Evolutionary conservation across 345 rosid species (phyloP).

Genomic region (Eucalyptus sideroxylon): DNA sequence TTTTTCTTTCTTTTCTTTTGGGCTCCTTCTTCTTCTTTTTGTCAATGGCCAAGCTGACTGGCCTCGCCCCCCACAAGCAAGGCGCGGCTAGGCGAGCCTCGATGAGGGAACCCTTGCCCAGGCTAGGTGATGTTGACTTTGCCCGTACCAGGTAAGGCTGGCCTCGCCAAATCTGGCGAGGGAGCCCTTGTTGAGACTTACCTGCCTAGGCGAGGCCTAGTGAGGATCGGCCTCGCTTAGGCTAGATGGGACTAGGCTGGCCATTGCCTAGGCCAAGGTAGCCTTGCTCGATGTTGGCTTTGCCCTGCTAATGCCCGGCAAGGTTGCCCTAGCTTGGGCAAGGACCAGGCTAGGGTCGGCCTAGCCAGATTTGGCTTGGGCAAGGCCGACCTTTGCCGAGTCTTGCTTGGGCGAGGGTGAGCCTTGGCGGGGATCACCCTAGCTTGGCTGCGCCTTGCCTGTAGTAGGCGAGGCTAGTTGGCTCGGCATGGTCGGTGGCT

Average conservation of each 20-base stretch:
- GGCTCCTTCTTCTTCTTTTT: too few relatives aligned
- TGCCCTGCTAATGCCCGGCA: accelerated
- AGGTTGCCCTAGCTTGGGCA: accelerated
- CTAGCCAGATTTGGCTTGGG: too few relatives aligned
- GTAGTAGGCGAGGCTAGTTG: accelerated
- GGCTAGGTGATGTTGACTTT: too few relatives aligned
- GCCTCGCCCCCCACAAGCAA: too few relatives aligned
- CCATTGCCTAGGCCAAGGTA: too few relatives aligned
- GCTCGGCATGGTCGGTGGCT: accelerated
- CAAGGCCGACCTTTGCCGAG: too few relatives aligned
- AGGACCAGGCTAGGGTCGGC: too few relatives aligned
- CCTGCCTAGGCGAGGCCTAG: accelerated
- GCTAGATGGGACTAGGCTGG: too few relatives aligned
- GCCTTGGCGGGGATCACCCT: too few relatives aligned
- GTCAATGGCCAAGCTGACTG: accelerated
- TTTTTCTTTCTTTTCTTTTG: too few relatives aligned
- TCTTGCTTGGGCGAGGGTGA: too few relatives aligned
- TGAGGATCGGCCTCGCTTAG: accelerated
- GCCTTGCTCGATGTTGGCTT: accelerated
- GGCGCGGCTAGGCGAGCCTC: accelerated
- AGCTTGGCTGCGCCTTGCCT: accelerated
- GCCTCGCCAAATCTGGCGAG: accelerated
- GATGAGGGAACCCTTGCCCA: accelerated
- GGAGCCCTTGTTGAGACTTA: accelerated
- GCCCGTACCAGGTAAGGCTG: accelerated